A percentile compares a stretch with the other conserved stretches of the same genome.
phyloP scores from a whole-genome alignment of 305 asterid species.

The Fraxinus dipetala region DNA sequence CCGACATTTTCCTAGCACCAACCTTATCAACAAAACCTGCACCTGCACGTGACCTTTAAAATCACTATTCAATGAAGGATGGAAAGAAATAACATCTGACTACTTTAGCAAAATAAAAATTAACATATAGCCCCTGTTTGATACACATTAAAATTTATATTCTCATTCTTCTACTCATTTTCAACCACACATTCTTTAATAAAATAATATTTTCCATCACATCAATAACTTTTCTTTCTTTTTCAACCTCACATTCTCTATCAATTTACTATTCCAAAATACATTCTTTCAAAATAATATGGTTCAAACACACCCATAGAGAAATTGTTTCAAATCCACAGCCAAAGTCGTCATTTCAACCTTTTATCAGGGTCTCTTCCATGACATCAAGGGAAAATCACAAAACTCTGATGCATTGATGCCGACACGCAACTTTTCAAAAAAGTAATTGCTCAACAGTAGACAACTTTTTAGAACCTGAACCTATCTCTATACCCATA shows the following conservation, averaged over 20 bases:
- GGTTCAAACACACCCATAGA: background rate
- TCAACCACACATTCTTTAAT: too few relatives aligned
- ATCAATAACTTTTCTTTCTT: too few relatives aligned
- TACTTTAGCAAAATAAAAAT: background rate
- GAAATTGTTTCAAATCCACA: background rate
- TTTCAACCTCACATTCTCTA: too few relatives aligned
- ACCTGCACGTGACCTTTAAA: conserved; percentile 21
- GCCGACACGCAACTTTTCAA: too few relatives aligned
- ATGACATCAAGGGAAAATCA: background rate
- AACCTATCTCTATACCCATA: too few relatives aligned
- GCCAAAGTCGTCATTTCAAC: background rate
- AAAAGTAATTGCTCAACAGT: background rate
- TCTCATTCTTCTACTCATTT: too few relatives aligned
- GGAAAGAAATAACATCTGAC: background rate
- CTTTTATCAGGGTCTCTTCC: background rate
- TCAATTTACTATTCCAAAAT: too few relatives aligned
- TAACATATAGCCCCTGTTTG: background rate
- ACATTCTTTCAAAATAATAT: too few relatives aligned
- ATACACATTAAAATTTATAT: too few relatives aligned
- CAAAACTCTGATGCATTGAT: too few relatives aligned
- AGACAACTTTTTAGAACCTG: background rate
- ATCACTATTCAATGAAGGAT: background rate
- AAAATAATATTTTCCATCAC: too few relatives aligned
- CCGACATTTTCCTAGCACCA: conserved; percentile 51
- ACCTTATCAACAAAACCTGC: conserved; percentile 28